Conservation (phyloP, 1,284 basidiomycete species). For the Pseudozyma hubeiensis region DNA sequence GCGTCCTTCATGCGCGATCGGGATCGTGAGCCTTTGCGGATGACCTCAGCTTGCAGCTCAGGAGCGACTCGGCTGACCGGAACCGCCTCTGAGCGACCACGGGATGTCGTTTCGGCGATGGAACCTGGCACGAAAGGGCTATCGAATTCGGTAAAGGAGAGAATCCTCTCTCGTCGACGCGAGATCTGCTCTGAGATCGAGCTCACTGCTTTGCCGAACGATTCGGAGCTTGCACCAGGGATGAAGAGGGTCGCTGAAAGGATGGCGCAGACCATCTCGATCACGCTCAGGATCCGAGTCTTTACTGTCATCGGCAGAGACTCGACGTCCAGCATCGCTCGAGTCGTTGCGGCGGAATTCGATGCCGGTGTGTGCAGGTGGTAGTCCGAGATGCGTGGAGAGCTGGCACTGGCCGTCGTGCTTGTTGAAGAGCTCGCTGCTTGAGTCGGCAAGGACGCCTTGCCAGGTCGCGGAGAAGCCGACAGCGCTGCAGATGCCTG, state of each 20-base stretch:
- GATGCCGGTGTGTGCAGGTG: background rate
- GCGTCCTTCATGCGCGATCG: conserved; percentile 38
- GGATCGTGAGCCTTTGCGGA: conserved; percentile 46
- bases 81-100: conserved; percentile 16
- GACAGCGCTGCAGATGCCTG: conserved; percentile 3
- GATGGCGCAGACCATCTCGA: conserved; percentile 58
- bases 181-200: conserved; percentile 39
- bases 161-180: conserved; percentile 34
- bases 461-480: conserved; percentile 5
- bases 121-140: conserved; percentile 29
- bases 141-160: conserved; percentile 28
- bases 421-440: conserved; percentile 1
- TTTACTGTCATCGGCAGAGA: conserved; percentile 41
- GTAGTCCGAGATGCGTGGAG: background rate
- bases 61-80: conserved; percentile 4
- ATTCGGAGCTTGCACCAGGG: conserved; percentile 23
- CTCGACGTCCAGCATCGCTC: conserved; percentile 21
- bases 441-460: background rate
- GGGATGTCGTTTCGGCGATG: conserved; percentile 1
- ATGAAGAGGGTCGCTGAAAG: conserved; percentile 53
- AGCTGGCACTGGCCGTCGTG: background rate
- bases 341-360: background rate
- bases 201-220: background rate
- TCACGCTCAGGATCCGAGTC: conserved; percentile 50
- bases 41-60: conserved; percentile 38